Conservation (phyloP, 257 asterid genomes). For the Scutellaria barbata region DNA sequence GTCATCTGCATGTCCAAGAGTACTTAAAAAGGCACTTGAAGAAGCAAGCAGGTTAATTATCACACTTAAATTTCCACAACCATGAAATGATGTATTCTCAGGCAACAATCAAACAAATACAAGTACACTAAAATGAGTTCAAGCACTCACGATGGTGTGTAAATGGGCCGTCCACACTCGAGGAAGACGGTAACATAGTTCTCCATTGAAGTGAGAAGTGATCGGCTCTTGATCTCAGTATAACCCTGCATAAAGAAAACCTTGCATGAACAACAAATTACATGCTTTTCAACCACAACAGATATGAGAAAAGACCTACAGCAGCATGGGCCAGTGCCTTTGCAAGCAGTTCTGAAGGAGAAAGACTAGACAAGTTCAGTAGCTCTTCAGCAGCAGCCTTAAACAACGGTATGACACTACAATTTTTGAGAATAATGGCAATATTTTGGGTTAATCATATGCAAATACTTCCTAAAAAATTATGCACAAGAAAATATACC, state of each 20-base stretch:
- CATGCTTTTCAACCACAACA: neutral
- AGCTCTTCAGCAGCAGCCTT: slow-evolving; percentile 92
- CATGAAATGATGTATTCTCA: neutral
- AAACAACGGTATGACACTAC: slow-evolving; percentile 88
- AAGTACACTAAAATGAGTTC: neutral
- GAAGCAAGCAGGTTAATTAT: neutral
- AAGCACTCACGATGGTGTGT: slow-evolving; percentile 74
- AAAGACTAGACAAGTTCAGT: slow-evolving; percentile 57
- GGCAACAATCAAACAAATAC: neutral
- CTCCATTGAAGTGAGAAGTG: slow-evolving; percentile 87
- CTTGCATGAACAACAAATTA: slow-evolving; percentile 22
- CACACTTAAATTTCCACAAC: neutral
- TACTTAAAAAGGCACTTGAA: too few relatives aligned
- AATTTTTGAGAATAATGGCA: slow-evolving; percentile 21
- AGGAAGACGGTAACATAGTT: slow-evolving; percentile 80
- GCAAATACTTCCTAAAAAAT: neutral
- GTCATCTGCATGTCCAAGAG: too few relatives aligned
- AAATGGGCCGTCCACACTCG: slow-evolving; percentile 74
- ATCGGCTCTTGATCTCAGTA: slow-evolving; percentile 84
- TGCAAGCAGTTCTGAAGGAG: slow-evolving; percentile 80
- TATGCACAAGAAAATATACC: slow-evolving; percentile 44
- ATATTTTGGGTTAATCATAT: neutral
- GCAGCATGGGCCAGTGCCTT: slow-evolving; percentile 97
- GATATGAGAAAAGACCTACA: slow-evolving; percentile 51
- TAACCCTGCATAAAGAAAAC: slow-evolving; percentile 64